A percentile compares a stretch with the other conserved stretches of the same genome.
phyloP scores from a whole-genome alignment of 2,329 filamentous ascomycete species.

The Cordyceps militaris region DNA sequence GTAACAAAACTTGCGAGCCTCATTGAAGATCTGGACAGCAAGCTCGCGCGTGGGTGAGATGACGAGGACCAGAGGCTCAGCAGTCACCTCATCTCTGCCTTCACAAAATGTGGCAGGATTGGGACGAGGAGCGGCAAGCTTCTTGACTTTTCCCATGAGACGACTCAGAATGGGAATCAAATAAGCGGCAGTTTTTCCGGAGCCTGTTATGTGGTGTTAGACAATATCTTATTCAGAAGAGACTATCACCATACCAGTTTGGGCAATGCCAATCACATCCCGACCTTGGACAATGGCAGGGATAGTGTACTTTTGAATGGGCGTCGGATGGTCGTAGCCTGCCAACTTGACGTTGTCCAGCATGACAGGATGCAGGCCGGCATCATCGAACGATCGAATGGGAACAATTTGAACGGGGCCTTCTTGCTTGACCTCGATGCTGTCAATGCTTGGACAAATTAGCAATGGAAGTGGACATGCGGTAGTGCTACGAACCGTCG shows the following conservation, averaged over 20 bases:
- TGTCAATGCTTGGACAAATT: slow-evolving; percentile 38
- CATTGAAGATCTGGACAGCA: slow-evolving; percentile 90
- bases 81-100: slow-evolving; percentile 47
- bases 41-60: slow-evolving; percentile 84
- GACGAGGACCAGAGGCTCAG: slow-evolving; percentile 82
- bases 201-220: slow-evolving; percentile 50
- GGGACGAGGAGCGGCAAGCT: slow-evolving; percentile 71
- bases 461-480: slow-evolving; percentile 19
- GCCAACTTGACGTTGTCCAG: slow-evolving; percentile 67
- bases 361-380: slow-evolving; percentile 81
- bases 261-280: slow-evolving; percentile 83
- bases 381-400: slow-evolving; percentile 58
- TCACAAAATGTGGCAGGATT: slow-evolving; percentile 50
- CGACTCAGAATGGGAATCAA: slow-evolving; percentile 82
- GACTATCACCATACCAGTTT: slow-evolving; percentile 65
- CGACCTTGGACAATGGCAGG: slow-evolving; percentile 69
- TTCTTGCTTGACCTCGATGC: slow-evolving; percentile 51
- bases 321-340: slow-evolving; percentile 67
- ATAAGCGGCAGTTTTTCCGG: slow-evolving; percentile 92
- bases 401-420: slow-evolving; percentile 45
- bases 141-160: slow-evolving; percentile 93
- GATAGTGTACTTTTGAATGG: slow-evolving; percentile 80
- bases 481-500: slow-evolving; percentile 42
- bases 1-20: slow-evolving; percentile 87
- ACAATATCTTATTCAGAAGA: neutral